A percentile compares a stretch with the other conserved stretches of the same genome.
Evolutionary conservation across 1,139 yeast genomes (phyloP).

Genomic region (Suhomyces bokatorum): DNA sequence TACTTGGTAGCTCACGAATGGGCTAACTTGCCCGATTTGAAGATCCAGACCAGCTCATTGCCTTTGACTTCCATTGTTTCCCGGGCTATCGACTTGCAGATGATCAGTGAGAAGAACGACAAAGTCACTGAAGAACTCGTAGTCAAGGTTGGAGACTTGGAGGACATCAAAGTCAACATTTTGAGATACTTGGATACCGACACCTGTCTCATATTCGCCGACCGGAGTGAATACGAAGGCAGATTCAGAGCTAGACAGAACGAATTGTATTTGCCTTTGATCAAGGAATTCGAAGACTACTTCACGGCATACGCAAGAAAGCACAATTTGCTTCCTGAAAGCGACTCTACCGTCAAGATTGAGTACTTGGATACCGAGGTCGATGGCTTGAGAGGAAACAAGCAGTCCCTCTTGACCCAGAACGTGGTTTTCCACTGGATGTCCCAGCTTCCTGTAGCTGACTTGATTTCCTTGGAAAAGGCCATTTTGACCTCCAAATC

Average conservation of each 20-base stretch:
- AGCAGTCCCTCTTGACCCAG: conserved; percentile 61
- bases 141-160: conserved; percentile 61
- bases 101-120: conserved; percentile 24
- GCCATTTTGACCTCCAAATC: conserved; percentile 85
- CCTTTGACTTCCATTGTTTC: conserved; percentile 88
- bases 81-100: conserved; percentile 73
- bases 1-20: conserved; percentile 84
- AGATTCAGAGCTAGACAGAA: conserved; percentile 74
- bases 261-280: conserved; percentile 71
- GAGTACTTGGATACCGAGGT: conserved; percentile 74
- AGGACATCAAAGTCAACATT: conserved; percentile 55
- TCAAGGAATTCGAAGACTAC: conserved; percentile 61
- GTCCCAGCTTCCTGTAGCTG: conserved; percentile 63
- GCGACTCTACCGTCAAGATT: conserved; percentile 36
- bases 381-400: conserved; percentile 78
- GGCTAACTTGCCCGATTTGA: conserved; percentile 69
- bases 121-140: conserved; percentile 46
- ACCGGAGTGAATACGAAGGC: conserved; percentile 82
- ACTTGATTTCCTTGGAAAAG: conserved; percentile 84
- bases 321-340: conserved; percentile 30
- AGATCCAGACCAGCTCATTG: conserved; percentile 74
- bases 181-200: conserved; percentile 91
- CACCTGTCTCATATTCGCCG: conserved; percentile 83
- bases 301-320: conserved; percentile 48
- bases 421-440: conserved; percentile 68